These are phyloP conservation scores for Metschnikowia arizonensis DNA, from an alignment of 805 yeast genomes.

Conservation along the genomic window DNA sequence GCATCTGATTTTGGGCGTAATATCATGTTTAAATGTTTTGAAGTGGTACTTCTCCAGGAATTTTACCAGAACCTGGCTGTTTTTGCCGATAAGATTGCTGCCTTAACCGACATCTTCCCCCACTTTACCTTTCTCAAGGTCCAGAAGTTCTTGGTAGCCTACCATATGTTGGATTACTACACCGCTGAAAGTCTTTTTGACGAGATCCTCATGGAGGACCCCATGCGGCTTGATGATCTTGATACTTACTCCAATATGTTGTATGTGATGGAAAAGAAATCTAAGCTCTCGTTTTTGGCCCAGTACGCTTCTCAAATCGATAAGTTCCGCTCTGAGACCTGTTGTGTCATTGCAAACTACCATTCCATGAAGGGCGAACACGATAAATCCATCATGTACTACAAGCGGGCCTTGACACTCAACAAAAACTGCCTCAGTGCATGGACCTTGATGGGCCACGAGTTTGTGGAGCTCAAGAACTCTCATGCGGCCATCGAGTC, in stretches of 20 bases:
- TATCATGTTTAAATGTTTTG: conserved; percentile 51
- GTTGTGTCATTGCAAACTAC: conserved; percentile 91
- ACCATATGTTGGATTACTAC: conserved; percentile 79
- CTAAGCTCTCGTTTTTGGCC: conserved; percentile 82
- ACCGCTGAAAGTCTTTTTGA: conserved; percentile 81
- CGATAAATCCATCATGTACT: conserved; percentile 90
- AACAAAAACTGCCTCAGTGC: conserved; percentile 81
- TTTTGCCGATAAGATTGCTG: conserved; percentile 46
- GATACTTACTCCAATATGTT: conserved; percentile 93
- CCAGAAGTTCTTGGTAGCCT: conserved; percentile 77
- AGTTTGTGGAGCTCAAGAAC: conserved; percentile 91
- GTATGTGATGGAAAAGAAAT: conserved; percentile 85
- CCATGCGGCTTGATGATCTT: conserved; percentile 82
- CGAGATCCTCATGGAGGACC: conserved; percentile 66
- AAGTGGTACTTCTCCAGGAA: conserved; percentile 67
- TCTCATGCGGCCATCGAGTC: conserved; percentile 97
- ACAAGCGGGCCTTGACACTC: conserved; percentile 80
- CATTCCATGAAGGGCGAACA: conserved; percentile 90
- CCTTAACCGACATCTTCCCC: conserved; percentile 58
- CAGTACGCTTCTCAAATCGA: conserved; percentile 81
- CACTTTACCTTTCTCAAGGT: conserved; percentile 67
- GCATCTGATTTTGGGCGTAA: conserved; percentile 25
- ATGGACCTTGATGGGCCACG: conserved; percentile 99
- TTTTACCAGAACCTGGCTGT: conserved; percentile 64
- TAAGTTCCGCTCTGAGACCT: conserved; percentile 87